phyloP scores from a whole-genome alignment of 2,329 filamentous ascomycete species.

The Colletotrichum sp. region DNA sequence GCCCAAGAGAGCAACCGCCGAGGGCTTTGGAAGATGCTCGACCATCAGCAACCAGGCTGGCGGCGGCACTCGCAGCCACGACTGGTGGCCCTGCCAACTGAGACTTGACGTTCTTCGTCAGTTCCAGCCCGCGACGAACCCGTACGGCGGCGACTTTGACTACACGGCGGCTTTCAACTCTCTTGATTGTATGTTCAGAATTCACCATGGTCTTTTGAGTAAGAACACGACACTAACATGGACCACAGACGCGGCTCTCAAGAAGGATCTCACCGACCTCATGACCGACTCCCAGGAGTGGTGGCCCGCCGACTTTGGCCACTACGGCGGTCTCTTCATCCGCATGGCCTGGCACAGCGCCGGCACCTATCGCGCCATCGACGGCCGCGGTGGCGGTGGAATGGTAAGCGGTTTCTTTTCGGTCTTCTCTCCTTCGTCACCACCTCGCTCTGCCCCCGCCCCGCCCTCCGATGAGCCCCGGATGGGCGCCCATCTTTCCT shows the following conservation, averaged over 20 bases:
- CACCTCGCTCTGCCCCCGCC: background rate
- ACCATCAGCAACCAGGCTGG: conserved; percentile 50
- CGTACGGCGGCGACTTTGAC: conserved; percentile 70
- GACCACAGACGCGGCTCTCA: conserved; percentile 59
- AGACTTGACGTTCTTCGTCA: conserved; percentile 77
- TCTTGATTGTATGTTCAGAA: conserved; percentile 56
- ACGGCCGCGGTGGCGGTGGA: conserved; percentile 78
- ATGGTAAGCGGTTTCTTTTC: conserved; percentile 36
- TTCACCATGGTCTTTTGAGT: accelerated
- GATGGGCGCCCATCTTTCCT: background rate
- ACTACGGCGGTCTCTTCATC: conserved; percentile 82
- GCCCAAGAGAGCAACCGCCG: conserved; percentile 1
- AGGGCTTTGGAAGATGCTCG: conserved; percentile 4
- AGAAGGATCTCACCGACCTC: conserved; percentile 73
- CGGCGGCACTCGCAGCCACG: conserved; percentile 69
- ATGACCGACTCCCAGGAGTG: conserved; percentile 82
- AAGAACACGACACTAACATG: background rate
- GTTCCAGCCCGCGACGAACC: conserved; percentile 68
- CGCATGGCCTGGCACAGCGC: conserved; percentile 84
- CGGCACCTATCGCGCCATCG: conserved; percentile 77
- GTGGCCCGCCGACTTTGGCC: conserved; percentile 84
- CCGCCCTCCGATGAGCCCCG: background rate
- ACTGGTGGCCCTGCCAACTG: conserved; percentile 78
- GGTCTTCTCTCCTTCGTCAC: background rate
- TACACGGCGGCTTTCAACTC: conserved; percentile 76